A percentile compares a stretch with the other conserved stretches of the same genome.
Evolutionary conservation across 257 asterid genomes (phyloP).

Genomic region (Linaria vulgaris): DNA sequence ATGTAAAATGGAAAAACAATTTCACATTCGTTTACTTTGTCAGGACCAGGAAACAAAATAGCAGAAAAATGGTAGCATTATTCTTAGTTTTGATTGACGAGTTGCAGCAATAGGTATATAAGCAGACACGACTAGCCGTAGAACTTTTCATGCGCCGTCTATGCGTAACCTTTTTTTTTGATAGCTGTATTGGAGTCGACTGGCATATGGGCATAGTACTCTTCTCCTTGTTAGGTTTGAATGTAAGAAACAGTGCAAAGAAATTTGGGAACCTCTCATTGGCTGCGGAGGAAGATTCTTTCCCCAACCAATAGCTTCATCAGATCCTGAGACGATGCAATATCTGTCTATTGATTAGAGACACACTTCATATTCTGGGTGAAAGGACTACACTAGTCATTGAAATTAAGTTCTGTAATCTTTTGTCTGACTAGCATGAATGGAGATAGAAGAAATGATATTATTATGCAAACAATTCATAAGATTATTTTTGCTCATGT

Average conservation of each 20-base stretch:
- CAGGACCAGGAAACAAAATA: not conserved
- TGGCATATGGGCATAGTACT: not conserved
- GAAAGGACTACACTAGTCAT: not conserved
- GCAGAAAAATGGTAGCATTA: too few relatives aligned
- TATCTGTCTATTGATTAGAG: not conserved
- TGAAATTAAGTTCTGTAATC: not conserved
- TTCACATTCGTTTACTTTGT: not conserved
- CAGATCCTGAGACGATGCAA: not conserved
- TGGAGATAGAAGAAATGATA: not conserved
- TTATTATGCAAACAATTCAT: not conserved
- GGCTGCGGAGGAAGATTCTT: not conserved
- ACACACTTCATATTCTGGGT: not conserved
- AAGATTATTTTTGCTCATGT: not conserved
- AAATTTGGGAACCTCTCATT: not conserved
- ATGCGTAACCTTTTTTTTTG: not conserved
- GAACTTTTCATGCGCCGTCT: not conserved
- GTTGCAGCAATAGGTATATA: not conserved
- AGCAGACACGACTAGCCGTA: not conserved
- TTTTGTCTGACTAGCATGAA: not conserved
- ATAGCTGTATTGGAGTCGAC: not conserved
- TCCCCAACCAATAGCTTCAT: not conserved
- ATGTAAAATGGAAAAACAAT: too few relatives aligned
- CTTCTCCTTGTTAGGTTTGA: not conserved
- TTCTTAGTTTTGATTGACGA: too few relatives aligned
- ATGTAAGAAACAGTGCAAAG: not conserved